These are phyloP conservation scores for Kazachstania taianensis DNA, from an alignment of 805 yeast genomes.

Conservation along the genomic window DNA sequence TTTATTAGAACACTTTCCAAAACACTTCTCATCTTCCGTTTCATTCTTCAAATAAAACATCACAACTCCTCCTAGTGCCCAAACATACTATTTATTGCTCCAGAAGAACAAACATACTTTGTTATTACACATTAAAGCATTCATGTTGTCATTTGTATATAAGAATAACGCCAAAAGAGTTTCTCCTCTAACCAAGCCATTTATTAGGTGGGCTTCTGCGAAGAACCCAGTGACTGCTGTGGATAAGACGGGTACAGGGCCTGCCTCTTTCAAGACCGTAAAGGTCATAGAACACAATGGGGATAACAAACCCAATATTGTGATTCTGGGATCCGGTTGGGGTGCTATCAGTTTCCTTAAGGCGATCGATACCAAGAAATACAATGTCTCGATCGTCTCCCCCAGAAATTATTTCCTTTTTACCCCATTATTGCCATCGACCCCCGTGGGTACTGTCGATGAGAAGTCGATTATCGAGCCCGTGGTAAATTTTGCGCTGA, in stretches of 20 bases:
- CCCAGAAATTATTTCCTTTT: conserved; percentile 91
- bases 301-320: conserved; percentile 36
- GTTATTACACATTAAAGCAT: too few species aligned
- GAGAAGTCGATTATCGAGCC: conserved; percentile 94
- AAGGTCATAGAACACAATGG: conserved; percentile 26
- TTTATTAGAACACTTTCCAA: too few species aligned
- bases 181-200: too few species aligned
- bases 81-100: too few species aligned
- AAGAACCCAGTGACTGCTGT: background rate
- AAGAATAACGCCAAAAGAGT: too few species aligned
- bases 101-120: too few species aligned
- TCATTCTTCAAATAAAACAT: too few species aligned
- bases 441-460: conserved; percentile 84
- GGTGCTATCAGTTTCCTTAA: conserved; percentile 82
- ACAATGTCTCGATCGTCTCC: conserved; percentile 80
- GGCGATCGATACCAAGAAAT: conserved; percentile 74
- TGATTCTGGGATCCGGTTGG: conserved; percentile 86
- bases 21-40: too few species aligned
- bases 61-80: too few species aligned
- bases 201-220: conserved; percentile 1
- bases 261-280: conserved; percentile 32
- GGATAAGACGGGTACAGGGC: conserved; percentile 18
- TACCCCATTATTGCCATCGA: conserved; percentile 87
- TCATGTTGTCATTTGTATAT: too few species aligned
- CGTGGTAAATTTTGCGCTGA: conserved; percentile 76